Conservation (phyloP, 140 eudicot species). For the Cichorium intybus region DNA sequence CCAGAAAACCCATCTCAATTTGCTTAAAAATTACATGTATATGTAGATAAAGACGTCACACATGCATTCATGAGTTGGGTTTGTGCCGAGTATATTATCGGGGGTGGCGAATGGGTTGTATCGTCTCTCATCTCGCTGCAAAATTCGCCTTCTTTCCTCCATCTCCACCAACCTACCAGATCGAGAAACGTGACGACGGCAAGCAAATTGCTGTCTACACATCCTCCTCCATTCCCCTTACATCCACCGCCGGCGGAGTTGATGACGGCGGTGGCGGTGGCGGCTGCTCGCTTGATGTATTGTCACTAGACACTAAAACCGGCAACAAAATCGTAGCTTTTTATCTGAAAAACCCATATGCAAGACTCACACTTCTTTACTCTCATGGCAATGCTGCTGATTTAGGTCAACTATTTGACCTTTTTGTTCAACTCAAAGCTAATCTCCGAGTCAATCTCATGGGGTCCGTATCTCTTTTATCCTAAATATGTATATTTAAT, state of each 20-base stretch:
- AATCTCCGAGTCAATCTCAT: slow-evolving; percentile 93
- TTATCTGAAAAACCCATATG: slow-evolving; percentile 59
- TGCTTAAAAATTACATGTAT: neutral
- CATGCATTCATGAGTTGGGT: slow-evolving; percentile 48
- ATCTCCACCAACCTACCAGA: slow-evolving; percentile 55
- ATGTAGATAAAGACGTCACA: neutral
- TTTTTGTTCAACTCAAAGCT: slow-evolving; percentile 90
- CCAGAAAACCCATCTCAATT: slow-evolving; percentile 12
- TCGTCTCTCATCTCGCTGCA: slow-evolving; percentile 47
- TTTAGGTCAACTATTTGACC: slow-evolving; percentile 93
- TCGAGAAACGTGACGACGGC: slow-evolving; percentile 43
- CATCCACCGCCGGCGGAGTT: slow-evolving; percentile 23
- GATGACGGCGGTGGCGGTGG: slow-evolving; percentile 35
- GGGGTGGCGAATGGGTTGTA: slow-evolving; percentile 54
- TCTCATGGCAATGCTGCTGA: slow-evolving; percentile 95
- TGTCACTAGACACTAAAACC: slow-evolving; percentile 61
- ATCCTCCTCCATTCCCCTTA: slow-evolving; percentile 32
- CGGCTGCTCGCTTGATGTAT: slow-evolving; percentile 61
- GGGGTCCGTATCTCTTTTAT: slow-evolving; percentile 51
- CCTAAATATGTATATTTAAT: neutral
- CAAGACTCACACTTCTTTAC: slow-evolving; percentile 62
- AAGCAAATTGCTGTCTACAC: slow-evolving; percentile 39
- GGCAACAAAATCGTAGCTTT: slow-evolving; percentile 82
- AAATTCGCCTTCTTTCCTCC: slow-evolving; percentile 68
- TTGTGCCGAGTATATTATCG: neutral